phyloP scores from a whole-genome alignment of 768 basidiomycete genomes.

The Lactifluus pinguis region DNA sequence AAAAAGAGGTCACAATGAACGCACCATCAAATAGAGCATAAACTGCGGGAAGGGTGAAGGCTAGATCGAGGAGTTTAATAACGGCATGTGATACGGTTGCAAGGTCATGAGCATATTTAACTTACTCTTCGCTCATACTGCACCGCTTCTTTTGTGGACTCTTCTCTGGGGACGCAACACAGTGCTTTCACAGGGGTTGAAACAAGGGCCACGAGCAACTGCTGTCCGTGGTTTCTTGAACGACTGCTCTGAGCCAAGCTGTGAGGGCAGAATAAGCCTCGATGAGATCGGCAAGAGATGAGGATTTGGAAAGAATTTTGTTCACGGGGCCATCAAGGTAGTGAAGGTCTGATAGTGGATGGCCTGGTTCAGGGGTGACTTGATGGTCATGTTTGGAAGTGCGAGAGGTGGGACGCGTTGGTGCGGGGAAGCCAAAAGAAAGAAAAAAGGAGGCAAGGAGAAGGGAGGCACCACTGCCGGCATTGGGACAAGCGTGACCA shows the following conservation, averaged over 20 bases:
- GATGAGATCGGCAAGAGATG: conserved; percentile 49
- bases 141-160: conserved; percentile 55
- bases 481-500: too few relatives aligned
- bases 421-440: too few relatives aligned
- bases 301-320: conserved; percentile 42
- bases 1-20: conserved; percentile 21
- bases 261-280: conserved; percentile 67
- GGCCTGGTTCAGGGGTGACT: conserved; percentile 66
- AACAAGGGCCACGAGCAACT: conserved; percentile 66
- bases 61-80: conserved; percentile 50
- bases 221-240: conserved; percentile 37
- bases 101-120: conserved; percentile 74
- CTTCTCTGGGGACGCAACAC: conserved; percentile 51
- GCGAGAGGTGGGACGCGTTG: too few relatives aligned
- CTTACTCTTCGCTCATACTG: conserved; percentile 70
- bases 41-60: conserved; percentile 53
- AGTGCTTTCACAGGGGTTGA: conserved; percentile 53
- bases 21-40: conserved; percentile 55
- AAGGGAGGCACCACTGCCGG: too few relatives aligned
- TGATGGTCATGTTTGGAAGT: conserved; percentile 43
- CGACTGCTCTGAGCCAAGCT: conserved; percentile 46
- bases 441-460: too few relatives aligned
- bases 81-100: conserved; percentile 66
- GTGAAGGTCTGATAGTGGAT: conserved; percentile 50
- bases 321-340: conserved; percentile 60